Evolutionary conservation across 1,284 basidiomycete genomes (phyloP), one percentile per base, ranked within the genome.

Genomic region (Heliocybe sulcata): DNA sequence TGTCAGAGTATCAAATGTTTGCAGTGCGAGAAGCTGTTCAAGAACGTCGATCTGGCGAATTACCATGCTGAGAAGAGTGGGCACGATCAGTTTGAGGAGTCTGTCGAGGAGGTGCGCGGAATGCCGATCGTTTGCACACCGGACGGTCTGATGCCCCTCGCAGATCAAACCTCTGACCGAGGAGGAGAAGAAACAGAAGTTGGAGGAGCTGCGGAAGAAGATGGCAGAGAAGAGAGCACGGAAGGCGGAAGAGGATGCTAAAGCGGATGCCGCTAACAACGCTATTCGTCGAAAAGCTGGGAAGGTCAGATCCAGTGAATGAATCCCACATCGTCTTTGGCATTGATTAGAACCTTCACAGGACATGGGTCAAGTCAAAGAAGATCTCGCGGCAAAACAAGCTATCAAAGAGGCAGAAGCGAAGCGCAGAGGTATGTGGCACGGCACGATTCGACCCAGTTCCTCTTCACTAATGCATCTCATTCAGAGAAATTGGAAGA

Each of bases 31-130:
- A 97, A 96, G 74, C 76, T 83, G 29, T 95, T 96, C 77, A 86
- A 83, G 66, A 93, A 92, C 59, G 86, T 90, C 4, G 92, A 90
- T 1, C 76, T 96, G 11, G 95, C 95, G 19, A 90, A 90, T 63
- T 98, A 87, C 72, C 95, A 98, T 65, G 95, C 95, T 2, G 93
- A 97, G 70, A 95, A 94, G 74, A 91, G 87, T 59, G 95, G 95
- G 0, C 95, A 98, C 67, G 87, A 92, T 67, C 84, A 93, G 60
- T 98, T 98, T 61, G 94, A 96, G 66, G 95, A 99, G 69, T 94
- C 91, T 3, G 91, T 87, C 0, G 94, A 98, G 66, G 95, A 97
- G 80, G 92, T 92, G 29, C 57, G 71, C 29, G 26, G 11, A 9
- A 22, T 3, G 4, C 3, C 22, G 27, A 8, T 23, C 22, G n/a